Base-by-base conservation (phyloP, 805 yeast genomes). In the Teunomyces cretensis region DNA sequence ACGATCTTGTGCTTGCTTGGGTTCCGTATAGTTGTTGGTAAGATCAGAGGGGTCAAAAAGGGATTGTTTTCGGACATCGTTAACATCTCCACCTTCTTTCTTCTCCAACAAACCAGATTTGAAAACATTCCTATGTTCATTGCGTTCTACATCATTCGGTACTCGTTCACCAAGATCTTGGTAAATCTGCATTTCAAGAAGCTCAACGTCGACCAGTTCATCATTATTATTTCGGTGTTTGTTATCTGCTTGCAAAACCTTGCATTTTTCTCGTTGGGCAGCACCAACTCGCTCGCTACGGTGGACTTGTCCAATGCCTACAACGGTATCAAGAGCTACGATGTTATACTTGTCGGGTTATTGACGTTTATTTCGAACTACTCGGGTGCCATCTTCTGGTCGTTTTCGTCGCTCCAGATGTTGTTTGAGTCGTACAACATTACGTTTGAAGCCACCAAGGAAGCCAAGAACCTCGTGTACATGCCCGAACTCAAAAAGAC, bases 241-340 rank as follows among this genome's bases (percentile, higher is more conserved):
- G 65, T 68, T 2, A 51, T 89, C 2, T 61, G 85, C 16, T 52
- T 89, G 40, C 95, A 89, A 59, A 83, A 88, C 53, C 69, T 89
- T 33, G 68, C 90, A 0, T 94, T 92, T 60, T 94, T 88, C 68
- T 87, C 88, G 15, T 75, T 86, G 61, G 98, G 98, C 0, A 88
- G 88, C 41, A 90, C 98, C 0, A 94, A 94, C 58, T 88, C 96
- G 32, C 75, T 94, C 53, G 92, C 97, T 0, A 85, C 97, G 0
- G 83, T 94, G 16, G 97, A 92, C 56, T 73, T 94, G 17, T 81
- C 96, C 0, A 91, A 92, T 60, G 91, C 97, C 0, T 94, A 94
- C 64, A 92, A 92, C 60, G 99, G 99, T 0, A 72, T 91, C 6
- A 65, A 80, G 0, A 76, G 79, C 37, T 94, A 89, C 58, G 79